These are phyloP conservation scores for Ophryocystis elektroscirrha DNA, from an alignment of 169 alveolate genomes.

Conservation along the genomic window DNA sequence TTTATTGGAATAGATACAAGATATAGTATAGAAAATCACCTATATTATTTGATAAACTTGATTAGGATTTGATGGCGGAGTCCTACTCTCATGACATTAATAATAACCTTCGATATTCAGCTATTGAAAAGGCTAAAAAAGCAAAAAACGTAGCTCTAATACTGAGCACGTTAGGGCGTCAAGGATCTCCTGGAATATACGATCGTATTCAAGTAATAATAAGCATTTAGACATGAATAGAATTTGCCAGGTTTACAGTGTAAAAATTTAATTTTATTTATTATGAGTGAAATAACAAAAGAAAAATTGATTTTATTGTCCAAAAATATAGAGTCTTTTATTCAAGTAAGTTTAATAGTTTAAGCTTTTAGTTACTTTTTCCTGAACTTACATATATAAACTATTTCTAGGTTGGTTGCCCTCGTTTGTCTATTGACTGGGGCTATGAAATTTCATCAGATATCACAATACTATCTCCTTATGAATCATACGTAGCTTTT, in stretches of 20 bases:
- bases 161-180: slow-evolving; percentile 70
- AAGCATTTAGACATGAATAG: slow-evolving; percentile 17
- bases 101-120: background rate
- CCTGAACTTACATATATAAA: slow-evolving; percentile 7
- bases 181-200: slow-evolving; percentile 56
- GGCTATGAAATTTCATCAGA: slow-evolving; percentile 30
- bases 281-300: slow-evolving; percentile 3
- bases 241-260: slow-evolving; percentile 2
- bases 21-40: background rate
- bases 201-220: slow-evolving; percentile 38
- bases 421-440: slow-evolving; percentile 97
- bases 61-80: background rate
- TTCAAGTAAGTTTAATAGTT: slow-evolving; percentile 17
- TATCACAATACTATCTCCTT: background rate
- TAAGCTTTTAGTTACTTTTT: slow-evolving; percentile 2
- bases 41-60: background rate
- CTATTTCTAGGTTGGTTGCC: slow-evolving; percentile 82
- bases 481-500: background rate
- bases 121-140: slow-evolving; percentile 31
- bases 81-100: background rate
- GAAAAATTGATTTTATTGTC: slow-evolving; percentile 1
- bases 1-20: background rate
- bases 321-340: slow-evolving; percentile 7
- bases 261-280: background rate
- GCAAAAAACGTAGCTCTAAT: slow-evolving; percentile 44